Percentiles rank a stretch among this genome's conserved stretches.
Evolutionary conservation across 1,139 yeast species (phyloP).

Genomic region (Candida anutae): DNA sequence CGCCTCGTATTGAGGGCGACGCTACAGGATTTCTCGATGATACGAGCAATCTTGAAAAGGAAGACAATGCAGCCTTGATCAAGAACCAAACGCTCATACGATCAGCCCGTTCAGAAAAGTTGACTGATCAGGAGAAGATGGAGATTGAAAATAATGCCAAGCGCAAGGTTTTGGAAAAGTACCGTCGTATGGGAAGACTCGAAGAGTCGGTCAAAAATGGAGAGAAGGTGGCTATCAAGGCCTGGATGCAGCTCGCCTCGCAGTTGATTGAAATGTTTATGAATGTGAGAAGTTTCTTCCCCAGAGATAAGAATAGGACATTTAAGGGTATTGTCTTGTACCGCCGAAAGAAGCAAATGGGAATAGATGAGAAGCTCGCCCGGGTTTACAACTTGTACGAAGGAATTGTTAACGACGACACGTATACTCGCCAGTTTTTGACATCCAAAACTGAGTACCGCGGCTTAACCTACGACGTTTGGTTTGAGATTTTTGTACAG

Average conservation of each 20-base stretch:
- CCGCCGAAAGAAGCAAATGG: constrained; percentile 52
- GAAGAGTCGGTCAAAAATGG: constrained; percentile 46
- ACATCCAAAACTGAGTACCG: constrained; percentile 52
- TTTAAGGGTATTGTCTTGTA: constrained; percentile 64
- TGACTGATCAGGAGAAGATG: constrained; percentile 49
- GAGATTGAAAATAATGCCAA: constrained; percentile 54
- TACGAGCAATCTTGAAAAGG: constrained; percentile 1
- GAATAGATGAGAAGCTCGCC: constrained; percentile 65
- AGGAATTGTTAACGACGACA: constrained; percentile 44
- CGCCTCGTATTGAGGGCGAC: constrained; percentile 9
- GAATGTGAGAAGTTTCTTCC: constrained; percentile 69
- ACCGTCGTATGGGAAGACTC: constrained; percentile 51
- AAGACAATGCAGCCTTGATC: constrained; percentile 14
- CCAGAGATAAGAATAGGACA: constrained; percentile 59
- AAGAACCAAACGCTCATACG: constrained; percentile 15
- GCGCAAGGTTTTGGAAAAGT: constrained; percentile 57
- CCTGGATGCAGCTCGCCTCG: constrained; percentile 82
- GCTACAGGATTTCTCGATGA: constrained; percentile 4
- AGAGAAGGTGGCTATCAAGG: constrained; percentile 54
- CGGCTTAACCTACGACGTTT: constrained; percentile 66
- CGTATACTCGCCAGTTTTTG: constrained; percentile 25
- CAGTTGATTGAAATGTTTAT: constrained; percentile 79
- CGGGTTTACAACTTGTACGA: constrained; percentile 60
- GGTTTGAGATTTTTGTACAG: constrained; percentile 83
- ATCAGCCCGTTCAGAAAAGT: constrained; percentile 18